These are phyloP conservation scores for Tulasnella sp. DNA, from an alignment of 768 basidiomycete genomes.

Conservation along the genomic window DNA sequence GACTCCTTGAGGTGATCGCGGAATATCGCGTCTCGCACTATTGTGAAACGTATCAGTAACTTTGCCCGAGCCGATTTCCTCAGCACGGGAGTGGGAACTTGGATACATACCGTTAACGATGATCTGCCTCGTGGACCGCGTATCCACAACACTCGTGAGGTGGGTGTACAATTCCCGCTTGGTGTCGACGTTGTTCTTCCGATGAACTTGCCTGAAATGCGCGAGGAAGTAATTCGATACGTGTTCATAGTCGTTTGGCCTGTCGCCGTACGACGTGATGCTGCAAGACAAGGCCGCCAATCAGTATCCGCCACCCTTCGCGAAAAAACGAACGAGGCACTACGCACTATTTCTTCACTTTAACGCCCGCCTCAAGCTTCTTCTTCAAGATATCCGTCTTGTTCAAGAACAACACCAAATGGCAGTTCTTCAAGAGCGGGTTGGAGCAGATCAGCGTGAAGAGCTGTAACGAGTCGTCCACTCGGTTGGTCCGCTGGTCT, in stretches of 20 bases:
- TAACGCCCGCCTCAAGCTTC: conserved; percentile 28
- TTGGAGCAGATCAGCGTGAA: conserved; percentile 28
- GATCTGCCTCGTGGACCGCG: conserved; percentile 11
- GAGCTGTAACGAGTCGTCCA: conserved; percentile 30
- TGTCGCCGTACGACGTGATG: conserved; percentile 27
- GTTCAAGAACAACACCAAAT: conserved; percentile 30
- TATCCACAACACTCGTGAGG: conserved; percentile 23
- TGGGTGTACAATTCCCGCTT: conserved; percentile 26
- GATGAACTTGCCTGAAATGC: conserved; percentile 28
- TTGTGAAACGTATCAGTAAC: not conserved
- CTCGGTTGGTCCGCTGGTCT: conserved; percentile 27
- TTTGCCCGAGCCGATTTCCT: too few relatives aligned
- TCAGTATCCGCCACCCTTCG: not conserved
- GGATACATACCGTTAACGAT: conserved; percentile 5
- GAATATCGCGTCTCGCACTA: conserved; percentile 25
- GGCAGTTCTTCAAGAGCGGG: conserved; percentile 29
- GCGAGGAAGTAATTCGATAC: conserved; percentile 26
- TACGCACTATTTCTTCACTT: conserved; percentile 29
- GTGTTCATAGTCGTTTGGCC: conserved; percentile 28
- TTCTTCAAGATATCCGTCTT: conserved; percentile 29
- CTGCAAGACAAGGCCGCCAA: not conserved
- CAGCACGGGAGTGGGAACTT: too few relatives aligned
- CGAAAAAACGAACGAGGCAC: not conserved
- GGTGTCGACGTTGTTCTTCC: conserved; percentile 26
- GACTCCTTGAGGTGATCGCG: conserved; percentile 22